Evolutionary conservation across 2,329 filamentous ascomycete genomes (phyloP).

Genomic region (Metarhizium album): DNA sequence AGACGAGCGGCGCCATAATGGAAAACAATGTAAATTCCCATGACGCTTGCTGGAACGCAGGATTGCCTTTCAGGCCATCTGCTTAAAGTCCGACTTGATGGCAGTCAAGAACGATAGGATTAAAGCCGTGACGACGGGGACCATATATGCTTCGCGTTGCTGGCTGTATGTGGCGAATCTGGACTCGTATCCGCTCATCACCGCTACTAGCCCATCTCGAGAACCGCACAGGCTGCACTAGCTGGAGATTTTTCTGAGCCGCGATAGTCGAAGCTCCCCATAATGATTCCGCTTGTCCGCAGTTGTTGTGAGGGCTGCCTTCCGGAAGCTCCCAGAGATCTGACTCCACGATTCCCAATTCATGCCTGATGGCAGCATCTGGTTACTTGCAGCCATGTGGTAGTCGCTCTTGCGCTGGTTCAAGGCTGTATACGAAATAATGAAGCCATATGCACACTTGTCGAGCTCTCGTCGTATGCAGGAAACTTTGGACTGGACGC

Average conservation of each 20-base stretch:
- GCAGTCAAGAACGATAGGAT: conserved; percentile 34
- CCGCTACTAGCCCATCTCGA: neutral
- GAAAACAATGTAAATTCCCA: conserved; percentile 39
- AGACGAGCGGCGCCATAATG: conserved; percentile 27
- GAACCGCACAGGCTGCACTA: neutral
- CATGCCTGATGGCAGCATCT: conserved; percentile 22
- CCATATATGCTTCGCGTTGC: conserved; percentile 33
- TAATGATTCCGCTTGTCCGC: conserved; percentile 27
- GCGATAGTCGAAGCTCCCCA: conserved; percentile 27
- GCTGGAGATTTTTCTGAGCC: conserved; percentile 32
- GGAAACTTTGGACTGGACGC: neutral
- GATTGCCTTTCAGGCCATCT: conserved; percentile 18
- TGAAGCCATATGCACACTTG: conserved; percentile 23
- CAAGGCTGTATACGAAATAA: conserved; percentile 27
- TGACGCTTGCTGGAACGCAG: conserved; percentile 29
- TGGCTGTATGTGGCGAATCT: conserved; percentile 23
- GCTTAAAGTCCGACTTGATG: conserved; percentile 36
- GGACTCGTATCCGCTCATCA: conserved; percentile 14
- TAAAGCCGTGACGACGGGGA: conserved; percentile 28
- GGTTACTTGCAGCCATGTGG: conserved; percentile 21
- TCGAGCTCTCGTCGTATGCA: neutral
- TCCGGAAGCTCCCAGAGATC: conserved; percentile 14
- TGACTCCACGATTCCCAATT: conserved; percentile 27
- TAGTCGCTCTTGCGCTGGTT: conserved; percentile 29
- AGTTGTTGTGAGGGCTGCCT: conserved; percentile 12